Evolutionary conservation across 2,329 filamentous ascomycete species (phyloP).

Genomic region (Trichoderma lentiforme): DNA sequence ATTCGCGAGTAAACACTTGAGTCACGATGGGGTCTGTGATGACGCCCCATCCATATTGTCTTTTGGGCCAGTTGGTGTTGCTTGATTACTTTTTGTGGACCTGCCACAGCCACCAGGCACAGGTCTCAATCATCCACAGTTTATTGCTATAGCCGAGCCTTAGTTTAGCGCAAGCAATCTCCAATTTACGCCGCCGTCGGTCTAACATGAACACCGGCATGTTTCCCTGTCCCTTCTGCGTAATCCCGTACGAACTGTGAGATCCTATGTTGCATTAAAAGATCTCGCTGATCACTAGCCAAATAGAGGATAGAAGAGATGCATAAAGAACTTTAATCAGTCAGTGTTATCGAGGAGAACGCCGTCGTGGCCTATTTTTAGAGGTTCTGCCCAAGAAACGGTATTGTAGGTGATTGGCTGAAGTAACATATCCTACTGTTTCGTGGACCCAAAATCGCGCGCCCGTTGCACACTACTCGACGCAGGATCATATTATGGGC

Average conservation of each 20-base stretch:
- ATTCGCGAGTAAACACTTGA: neutral
- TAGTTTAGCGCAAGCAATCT: neutral
- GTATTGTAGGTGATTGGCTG: neutral
- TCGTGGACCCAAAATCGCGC: neutral
- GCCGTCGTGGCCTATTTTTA: neutral
- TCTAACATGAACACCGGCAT: neutral
- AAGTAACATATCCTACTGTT: neutral
- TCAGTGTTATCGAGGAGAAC: neutral
- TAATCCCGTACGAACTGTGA: neutral
- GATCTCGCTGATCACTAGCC: neutral
- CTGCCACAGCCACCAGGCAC: neutral
- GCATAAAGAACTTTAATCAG: neutral
- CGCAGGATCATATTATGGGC: neutral
- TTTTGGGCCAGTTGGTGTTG: neutral
- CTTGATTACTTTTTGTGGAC: neutral
- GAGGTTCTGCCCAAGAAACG: neutral
- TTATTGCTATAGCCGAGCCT: neutral
- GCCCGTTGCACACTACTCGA: neutral
- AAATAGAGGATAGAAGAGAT: neutral
- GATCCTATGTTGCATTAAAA: neutral
- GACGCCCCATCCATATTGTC: neutral
- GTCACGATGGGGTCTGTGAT: neutral
- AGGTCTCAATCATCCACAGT: neutral
- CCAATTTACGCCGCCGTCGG: neutral
- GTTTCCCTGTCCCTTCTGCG: neutral